These are phyloP conservation scores for Brettanomyces naardenensis DNA, from an alignment of 805 yeast genomes.

Conservation along the genomic window DNA sequence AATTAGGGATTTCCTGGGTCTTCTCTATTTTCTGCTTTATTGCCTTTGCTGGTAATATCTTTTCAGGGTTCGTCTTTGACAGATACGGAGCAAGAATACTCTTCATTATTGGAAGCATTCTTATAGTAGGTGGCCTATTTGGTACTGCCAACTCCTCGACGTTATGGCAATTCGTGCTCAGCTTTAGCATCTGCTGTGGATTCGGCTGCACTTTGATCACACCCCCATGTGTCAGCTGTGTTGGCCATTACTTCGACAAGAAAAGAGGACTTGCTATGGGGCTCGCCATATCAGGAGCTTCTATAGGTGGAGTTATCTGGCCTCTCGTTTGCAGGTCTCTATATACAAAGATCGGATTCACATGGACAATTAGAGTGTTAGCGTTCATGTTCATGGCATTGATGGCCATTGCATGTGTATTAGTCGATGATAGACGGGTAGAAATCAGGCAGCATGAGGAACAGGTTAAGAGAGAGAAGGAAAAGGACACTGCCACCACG, in stretches of 20 bases:
- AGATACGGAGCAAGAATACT: slow-evolving; percentile 45
- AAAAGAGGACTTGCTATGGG: slow-evolving; percentile 53
- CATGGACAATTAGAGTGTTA: slow-evolving; percentile 46
- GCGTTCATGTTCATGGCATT: slow-evolving; percentile 37
- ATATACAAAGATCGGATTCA: slow-evolving; percentile 41
- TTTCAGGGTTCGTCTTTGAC: slow-evolving; percentile 48
- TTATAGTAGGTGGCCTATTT: slow-evolving; percentile 15
- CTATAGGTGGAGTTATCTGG: slow-evolving; percentile 45
- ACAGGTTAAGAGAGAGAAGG: slow-evolving; percentile 5
- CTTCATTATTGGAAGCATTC: slow-evolving; percentile 40
- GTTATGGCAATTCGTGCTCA: slow-evolving; percentile 53
- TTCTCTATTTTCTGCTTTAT: slow-evolving; percentile 51
- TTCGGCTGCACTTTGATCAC: slow-evolving; percentile 52
- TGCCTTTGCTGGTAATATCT: slow-evolving; percentile 32
- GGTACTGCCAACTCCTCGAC: slow-evolving; percentile 38
- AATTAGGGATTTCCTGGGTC: slow-evolving; percentile 56
- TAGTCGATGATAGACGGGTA: slow-evolving; percentile 34
- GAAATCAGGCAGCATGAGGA: too few relatives aligned
- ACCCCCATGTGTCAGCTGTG: slow-evolving; percentile 54
- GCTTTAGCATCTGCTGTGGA: slow-evolving; percentile 52
- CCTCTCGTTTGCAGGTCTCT: slow-evolving; percentile 45
- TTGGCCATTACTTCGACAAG: slow-evolving; percentile 57
- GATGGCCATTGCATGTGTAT: slow-evolving; percentile 22
- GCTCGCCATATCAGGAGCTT: slow-evolving; percentile 43
- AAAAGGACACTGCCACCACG: not conserved